These are phyloP conservation scores for Purpureocillium lavendulum DNA, from an alignment of 2,329 filamentous ascomycete species.

Conservation along the genomic window DNA sequence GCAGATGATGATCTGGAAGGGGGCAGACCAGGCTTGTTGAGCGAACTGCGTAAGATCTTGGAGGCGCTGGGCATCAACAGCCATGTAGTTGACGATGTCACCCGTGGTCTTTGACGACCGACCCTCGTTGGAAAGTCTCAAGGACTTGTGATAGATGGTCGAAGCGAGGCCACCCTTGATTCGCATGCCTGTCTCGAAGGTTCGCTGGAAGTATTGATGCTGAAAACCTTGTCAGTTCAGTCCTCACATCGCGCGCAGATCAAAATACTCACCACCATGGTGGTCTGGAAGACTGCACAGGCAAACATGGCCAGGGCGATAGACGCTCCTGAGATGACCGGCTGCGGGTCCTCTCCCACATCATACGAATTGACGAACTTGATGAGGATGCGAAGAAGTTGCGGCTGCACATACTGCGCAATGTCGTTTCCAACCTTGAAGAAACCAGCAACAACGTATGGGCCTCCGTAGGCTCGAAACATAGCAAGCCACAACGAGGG, in stretches of 20 bases:
- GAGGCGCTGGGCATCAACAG: constrained; percentile 90
- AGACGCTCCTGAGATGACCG: constrained; percentile 72
- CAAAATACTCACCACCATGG: constrained; percentile 49
- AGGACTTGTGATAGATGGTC: constrained; percentile 85
- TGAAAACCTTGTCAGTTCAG: constrained; percentile 16
- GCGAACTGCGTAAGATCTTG: constrained; percentile 94
- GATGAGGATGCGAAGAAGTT: constrained; percentile 79
- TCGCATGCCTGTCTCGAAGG: constrained; percentile 93
- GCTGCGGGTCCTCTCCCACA: constrained; percentile 54
- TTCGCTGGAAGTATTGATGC: constrained; percentile 94
- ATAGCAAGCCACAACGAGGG: constrained; percentile 77
- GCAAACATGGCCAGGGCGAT: constrained; percentile 91
- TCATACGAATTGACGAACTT: constrained; percentile 74
- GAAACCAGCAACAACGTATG: constrained; percentile 71
- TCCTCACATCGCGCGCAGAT: neutral
- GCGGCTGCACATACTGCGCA: constrained; percentile 82
- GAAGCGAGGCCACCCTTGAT: constrained; percentile 88
- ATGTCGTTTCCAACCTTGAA: constrained; percentile 88
- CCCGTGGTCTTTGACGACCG: constrained; percentile 83
- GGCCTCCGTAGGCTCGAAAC: constrained; percentile 74
- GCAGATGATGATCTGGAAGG: constrained; percentile 91
- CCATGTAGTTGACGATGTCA: constrained; percentile 99
- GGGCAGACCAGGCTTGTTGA: constrained; percentile 92
- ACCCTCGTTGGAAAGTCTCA: constrained; percentile 88
- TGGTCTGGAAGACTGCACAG: constrained; percentile 78